These are phyloP conservation scores for Ascosphaera acerosa DNA, from an alignment of 2,329 filamentous ascomycete genomes.

Conservation along the genomic window DNA sequence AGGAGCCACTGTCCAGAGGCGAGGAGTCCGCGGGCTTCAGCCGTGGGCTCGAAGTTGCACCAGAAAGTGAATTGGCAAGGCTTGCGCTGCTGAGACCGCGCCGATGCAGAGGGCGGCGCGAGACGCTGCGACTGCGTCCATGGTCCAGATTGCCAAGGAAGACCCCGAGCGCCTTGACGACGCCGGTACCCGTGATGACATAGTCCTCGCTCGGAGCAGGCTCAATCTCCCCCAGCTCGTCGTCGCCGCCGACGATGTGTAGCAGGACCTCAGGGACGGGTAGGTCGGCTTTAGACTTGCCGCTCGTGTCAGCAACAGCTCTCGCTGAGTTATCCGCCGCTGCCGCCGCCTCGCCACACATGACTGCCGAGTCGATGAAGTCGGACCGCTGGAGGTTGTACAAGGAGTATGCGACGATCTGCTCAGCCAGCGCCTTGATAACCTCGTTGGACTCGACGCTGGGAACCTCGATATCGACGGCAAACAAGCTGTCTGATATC, in stretches of 20 bases:
- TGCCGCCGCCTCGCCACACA: constrained; percentile 11
- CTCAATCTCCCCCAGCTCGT: constrained; percentile 29
- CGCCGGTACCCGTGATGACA: constrained; percentile 81
- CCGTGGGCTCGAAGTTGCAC: constrained; percentile 1
- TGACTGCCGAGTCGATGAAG: constrained; percentile 30
- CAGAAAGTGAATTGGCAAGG: neutral
- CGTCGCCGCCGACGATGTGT: constrained; percentile 50
- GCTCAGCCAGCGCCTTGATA: constrained; percentile 73
- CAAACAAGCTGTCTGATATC: constrained; percentile 59
- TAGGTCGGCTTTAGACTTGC: constrained; percentile 19
- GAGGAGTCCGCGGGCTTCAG: constrained; percentile 10
- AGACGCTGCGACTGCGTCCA: constrained; percentile 15
- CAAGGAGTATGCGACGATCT: constrained; percentile 84
- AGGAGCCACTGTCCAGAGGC: constrained; percentile 25
- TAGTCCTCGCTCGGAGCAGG: constrained; percentile 75
- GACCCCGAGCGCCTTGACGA: constrained; percentile 80
- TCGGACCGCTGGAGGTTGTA: constrained; percentile 68
- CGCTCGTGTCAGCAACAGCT: constrained; percentile 18
- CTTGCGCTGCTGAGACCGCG: constrained; percentile 1
- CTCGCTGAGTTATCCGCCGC: constrained; percentile 20
- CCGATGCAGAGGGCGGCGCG: constrained; percentile 4
- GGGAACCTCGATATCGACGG: constrained; percentile 78
- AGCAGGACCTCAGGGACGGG: constrained; percentile 62
- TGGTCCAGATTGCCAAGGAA: constrained; percentile 57
- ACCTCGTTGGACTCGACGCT: constrained; percentile 61